These are phyloP conservation scores for Botrytis medusae DNA, from an alignment of 2,329 filamentous ascomycete species.

Conservation along the genomic window DNA sequence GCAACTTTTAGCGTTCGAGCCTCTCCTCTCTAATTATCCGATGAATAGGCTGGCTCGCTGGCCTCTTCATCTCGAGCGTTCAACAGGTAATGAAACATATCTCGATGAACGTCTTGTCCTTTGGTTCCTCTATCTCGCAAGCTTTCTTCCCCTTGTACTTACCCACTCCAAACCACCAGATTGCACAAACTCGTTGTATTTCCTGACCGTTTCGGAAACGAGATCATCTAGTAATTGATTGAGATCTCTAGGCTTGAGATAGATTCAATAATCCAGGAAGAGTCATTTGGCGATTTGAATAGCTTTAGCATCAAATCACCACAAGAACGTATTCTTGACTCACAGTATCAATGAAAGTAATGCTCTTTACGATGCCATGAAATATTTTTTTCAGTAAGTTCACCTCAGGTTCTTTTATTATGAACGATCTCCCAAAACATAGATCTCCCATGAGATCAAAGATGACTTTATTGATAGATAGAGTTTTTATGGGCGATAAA, in stretches of 20 bases:
- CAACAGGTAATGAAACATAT: slow-evolving; percentile 56
- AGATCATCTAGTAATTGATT: neutral
- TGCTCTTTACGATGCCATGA: neutral
- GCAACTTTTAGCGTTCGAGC: neutral
- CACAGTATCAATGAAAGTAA: neutral
- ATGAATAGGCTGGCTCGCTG: slow-evolving; percentile 65
- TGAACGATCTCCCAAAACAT: neutral
- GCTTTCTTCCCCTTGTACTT: too few relatives aligned
- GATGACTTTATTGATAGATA: neutral
- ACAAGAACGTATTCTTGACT: too few relatives aligned
- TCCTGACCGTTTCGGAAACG: neutral
- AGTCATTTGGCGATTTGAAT: neutral
- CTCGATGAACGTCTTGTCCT: neutral
- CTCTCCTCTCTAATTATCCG: neutral
- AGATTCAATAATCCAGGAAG: neutral
- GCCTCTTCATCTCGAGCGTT: slow-evolving; percentile 90
- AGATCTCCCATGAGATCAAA: slow-evolving; percentile 9
- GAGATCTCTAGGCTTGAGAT: neutral
- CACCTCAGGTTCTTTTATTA: neutral
- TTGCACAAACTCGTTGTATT: neutral
- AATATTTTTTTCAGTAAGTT: neutral
- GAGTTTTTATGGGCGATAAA: neutral
- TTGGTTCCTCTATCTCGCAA: too few relatives aligned
- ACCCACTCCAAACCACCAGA: neutral
- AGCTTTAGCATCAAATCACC: too few relatives aligned